Percentiles rank a stretch among this genome's conserved stretches.
Conservation (phyloP, 2,329 filamentous ascomycete genomes). For the Alternaria viburni region DNA sequence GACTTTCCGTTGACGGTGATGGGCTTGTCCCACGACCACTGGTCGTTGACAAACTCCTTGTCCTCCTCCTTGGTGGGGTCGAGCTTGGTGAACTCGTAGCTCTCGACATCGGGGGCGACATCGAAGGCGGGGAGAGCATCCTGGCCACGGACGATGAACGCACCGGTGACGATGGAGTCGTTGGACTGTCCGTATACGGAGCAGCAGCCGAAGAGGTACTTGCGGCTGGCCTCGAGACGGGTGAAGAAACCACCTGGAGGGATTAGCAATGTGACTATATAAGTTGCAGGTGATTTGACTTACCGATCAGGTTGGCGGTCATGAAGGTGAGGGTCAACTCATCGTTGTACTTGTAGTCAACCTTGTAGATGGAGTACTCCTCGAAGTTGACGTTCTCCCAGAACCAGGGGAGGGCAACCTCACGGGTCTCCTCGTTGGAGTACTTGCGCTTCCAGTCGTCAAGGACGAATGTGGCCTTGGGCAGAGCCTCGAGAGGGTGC, state of each 20-base stretch:
- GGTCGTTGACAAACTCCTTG: slow-evolving; percentile 80
- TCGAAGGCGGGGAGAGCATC: slow-evolving; percentile 87
- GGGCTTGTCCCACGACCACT: slow-evolving; percentile 93
- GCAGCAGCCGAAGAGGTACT: slow-evolving; percentile 92
- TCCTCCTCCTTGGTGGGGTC: slow-evolving; percentile 86
- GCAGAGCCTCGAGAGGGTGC: slow-evolving; percentile 89
- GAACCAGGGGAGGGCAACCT: slow-evolving; percentile 91
- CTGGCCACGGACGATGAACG: slow-evolving; percentile 92
- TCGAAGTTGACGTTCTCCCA: slow-evolving; percentile 94
- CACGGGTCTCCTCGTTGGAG: slow-evolving; percentile 90
- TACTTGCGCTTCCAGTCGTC: slow-evolving; percentile 99
- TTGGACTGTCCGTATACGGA: slow-evolving; percentile 91
- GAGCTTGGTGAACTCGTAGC: slow-evolving; percentile 95
- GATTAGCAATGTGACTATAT: slow-evolving; percentile 17
- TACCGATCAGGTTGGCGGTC: slow-evolving; percentile 94
- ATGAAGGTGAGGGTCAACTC: slow-evolving; percentile 98
- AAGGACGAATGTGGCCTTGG: slow-evolving; percentile 78
- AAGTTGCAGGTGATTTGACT: slow-evolving; percentile 24
- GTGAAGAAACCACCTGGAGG: slow-evolving; percentile 82
- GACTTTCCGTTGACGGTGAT: slow-evolving; percentile 82
- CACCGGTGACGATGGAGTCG: slow-evolving; percentile 89
- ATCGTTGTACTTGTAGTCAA: slow-evolving; percentile 99
- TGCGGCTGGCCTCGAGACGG: slow-evolving; percentile 96
- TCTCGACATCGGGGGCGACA: slow-evolving; percentile 96
- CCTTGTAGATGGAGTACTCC: slow-evolving; percentile 94